phyloP scores from a whole-genome alignment of 768 basidiomycete species.

The Ephemerocybe angulata region DNA sequence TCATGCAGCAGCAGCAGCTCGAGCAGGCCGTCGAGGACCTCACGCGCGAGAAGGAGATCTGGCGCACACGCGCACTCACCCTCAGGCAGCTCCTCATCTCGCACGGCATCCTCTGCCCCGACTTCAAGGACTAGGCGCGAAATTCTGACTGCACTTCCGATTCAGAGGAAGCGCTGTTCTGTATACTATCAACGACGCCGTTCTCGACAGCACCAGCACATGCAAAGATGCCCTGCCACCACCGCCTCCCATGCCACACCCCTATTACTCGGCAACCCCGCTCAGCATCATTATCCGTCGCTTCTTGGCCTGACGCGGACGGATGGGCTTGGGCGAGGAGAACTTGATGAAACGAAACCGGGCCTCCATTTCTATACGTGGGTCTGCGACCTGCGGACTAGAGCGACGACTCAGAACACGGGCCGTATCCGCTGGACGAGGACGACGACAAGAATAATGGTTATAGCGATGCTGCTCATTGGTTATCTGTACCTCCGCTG shows the following conservation, averaged over 20 bases:
- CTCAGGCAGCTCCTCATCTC: constrained; percentile 51
- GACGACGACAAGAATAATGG: neutral
- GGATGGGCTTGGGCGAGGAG: no score
- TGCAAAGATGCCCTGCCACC: no score
- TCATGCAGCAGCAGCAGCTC: constrained; percentile 62
- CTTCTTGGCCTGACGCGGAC: no score
- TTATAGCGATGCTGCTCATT: neutral
- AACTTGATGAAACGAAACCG: no score
- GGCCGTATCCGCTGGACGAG: neutral
- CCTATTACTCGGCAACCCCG: no score
- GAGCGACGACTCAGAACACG: neutral
- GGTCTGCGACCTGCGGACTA: neutral
- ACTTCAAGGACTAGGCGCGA: constrained; percentile 33
- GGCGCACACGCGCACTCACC: constrained; percentile 53
- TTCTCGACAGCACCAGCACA: neutral
- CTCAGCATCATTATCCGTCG: no score
- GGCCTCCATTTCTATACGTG: no score
- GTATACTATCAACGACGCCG: neutral
- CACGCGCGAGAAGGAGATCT: constrained; percentile 57
- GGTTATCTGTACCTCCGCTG: neutral
- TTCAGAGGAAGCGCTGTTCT: neutral
- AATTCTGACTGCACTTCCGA: neutral
- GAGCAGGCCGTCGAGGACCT: constrained; percentile 53
- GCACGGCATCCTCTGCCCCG: constrained; percentile 56
- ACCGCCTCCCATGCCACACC: no score